Conservation (phyloP, 2,329 filamentous ascomycete genomes). For the Penicillium capsulatum region DNA sequence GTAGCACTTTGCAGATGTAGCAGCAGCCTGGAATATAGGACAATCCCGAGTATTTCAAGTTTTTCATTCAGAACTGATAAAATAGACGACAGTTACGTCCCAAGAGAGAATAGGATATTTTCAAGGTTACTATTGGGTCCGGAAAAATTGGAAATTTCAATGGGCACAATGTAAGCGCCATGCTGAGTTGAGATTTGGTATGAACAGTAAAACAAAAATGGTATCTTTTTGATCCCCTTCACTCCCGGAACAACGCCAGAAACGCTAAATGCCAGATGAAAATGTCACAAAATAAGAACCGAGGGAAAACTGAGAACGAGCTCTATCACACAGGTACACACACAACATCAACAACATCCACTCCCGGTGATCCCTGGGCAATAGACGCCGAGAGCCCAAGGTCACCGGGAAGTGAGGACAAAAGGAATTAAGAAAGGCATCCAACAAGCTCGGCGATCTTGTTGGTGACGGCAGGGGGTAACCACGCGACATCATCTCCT, state of each 20-base stretch:
- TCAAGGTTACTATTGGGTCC: too few species aligned
- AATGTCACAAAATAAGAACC: slow-evolving; percentile 4
- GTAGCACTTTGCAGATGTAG: too few species aligned
- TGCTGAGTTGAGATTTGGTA: slow-evolving; percentile 27
- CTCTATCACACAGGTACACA: not conserved
- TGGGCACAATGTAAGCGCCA: slow-evolving; percentile 17
- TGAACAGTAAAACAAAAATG: slow-evolving; percentile 19
- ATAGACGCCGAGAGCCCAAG: slow-evolving; percentile 10
- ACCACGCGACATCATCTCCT: slow-evolving; percentile 84
- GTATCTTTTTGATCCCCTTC: slow-evolving; percentile 25
- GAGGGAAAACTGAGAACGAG: slow-evolving; percentile 4
- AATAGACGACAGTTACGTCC: too few species aligned
- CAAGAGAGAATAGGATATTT: too few species aligned
- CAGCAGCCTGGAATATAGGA: too few species aligned
- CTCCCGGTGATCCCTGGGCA: slow-evolving; percentile 13
- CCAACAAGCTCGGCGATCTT: slow-evolving; percentile 90
- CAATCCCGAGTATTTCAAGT: too few species aligned
- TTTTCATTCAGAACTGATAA: too few species aligned
- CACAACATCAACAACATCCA: slow-evolving; percentile 18
- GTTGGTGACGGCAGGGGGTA: slow-evolving; percentile 89
- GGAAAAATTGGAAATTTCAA: too few species aligned
- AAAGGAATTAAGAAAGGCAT: slow-evolving; percentile 23
- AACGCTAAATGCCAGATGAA: slow-evolving; percentile 22
- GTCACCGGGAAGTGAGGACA: slow-evolving; percentile 4
- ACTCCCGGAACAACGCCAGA: slow-evolving; percentile 19